Evolutionary conservation across 164 flowering plant species (phyloP).

Genomic region (Brasenia schreberi): DNA sequence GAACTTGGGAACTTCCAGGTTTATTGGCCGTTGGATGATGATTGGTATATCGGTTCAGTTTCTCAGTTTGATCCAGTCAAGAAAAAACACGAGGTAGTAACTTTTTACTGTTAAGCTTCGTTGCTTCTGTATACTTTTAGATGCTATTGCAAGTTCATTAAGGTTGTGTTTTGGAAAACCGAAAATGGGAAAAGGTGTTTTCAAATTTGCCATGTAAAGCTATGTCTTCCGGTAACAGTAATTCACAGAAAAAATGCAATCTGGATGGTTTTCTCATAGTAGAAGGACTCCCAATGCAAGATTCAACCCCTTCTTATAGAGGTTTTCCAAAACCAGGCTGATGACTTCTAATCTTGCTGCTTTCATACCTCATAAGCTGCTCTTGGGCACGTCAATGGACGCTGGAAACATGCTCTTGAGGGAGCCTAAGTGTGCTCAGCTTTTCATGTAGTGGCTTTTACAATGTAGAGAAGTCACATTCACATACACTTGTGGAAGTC

Average conservation of each 20-base stretch:
- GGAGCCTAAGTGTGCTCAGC: too few relatives aligned
- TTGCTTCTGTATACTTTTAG: conserved; percentile 2
- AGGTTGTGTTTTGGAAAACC: neutral
- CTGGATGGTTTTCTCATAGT: neutral
- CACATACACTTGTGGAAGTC: neutral
- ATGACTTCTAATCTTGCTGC: too few relatives aligned
- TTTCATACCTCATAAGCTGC: too few relatives aligned
- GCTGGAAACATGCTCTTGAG: too few relatives aligned
- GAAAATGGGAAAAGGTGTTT: too few relatives aligned
- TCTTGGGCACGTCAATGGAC: too few relatives aligned
- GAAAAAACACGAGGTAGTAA: conserved; percentile 44
- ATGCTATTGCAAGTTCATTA: neutral
- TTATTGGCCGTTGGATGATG: conserved; percentile 79
- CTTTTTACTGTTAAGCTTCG: conserved; percentile 1
- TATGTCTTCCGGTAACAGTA: too few relatives aligned
- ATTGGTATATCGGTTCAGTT: conserved; percentile 64
- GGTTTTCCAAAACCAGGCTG: too few relatives aligned
- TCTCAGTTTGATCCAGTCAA: conserved; percentile 36
- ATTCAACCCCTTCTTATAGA: too few relatives aligned
- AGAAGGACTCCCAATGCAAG: neutral
- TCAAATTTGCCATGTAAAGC: too few relatives aligned
- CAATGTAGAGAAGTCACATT: too few relatives aligned
- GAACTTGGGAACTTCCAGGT: conserved; percentile 28
- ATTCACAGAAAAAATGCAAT: neutral
- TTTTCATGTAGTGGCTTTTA: too few relatives aligned